Conservation (phyloP, 2,329 filamentous ascomycete species). For the Talaromyces sp. region DNA sequence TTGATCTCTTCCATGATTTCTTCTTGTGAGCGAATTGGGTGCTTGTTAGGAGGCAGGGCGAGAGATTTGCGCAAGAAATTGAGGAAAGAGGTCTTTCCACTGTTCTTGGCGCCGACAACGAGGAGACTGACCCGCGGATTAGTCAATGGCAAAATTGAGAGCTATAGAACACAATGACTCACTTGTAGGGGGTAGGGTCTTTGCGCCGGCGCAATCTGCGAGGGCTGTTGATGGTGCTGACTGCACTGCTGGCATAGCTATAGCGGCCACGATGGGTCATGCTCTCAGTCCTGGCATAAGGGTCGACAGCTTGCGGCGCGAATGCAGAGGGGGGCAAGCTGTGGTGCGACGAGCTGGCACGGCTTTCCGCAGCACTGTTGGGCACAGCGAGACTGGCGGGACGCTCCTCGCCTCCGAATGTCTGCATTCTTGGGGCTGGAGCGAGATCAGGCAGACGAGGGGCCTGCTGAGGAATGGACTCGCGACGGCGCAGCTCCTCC, state of each 20-base stretch:
- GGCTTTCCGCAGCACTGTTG: slow-evolving; percentile 26
- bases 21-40: slow-evolving; percentile 51
- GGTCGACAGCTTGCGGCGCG: slow-evolving; percentile 45
- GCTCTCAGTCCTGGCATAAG: slow-evolving; percentile 80
- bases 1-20: slow-evolving; percentile 50
- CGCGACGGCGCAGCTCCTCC: slow-evolving; percentile 50
- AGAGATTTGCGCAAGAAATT: slow-evolving; percentile 88
- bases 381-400: slow-evolving; percentile 41
- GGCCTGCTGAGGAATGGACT: slow-evolving; percentile 53
- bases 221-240: slow-evolving; percentile 89
- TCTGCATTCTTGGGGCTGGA: slow-evolving; percentile 45
- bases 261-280: slow-evolving; percentile 96
- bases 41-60: slow-evolving; percentile 75
- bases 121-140: slow-evolving; percentile 60
- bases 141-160: not conserved
- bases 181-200: slow-evolving; percentile 98
- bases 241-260: slow-evolving; percentile 88
- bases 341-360: slow-evolving; percentile 53
- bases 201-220: slow-evolving; percentile 88
- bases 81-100: slow-evolving; percentile 94
- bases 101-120: slow-evolving; percentile 77
- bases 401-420: slow-evolving; percentile 58
- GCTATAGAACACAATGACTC: slow-evolving; percentile 39
- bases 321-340: slow-evolving; percentile 20
- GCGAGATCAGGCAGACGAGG: slow-evolving; percentile 48